Conservation (phyloP, 768 basidiomycete genomes). For the Lentinula sp. region DNA sequence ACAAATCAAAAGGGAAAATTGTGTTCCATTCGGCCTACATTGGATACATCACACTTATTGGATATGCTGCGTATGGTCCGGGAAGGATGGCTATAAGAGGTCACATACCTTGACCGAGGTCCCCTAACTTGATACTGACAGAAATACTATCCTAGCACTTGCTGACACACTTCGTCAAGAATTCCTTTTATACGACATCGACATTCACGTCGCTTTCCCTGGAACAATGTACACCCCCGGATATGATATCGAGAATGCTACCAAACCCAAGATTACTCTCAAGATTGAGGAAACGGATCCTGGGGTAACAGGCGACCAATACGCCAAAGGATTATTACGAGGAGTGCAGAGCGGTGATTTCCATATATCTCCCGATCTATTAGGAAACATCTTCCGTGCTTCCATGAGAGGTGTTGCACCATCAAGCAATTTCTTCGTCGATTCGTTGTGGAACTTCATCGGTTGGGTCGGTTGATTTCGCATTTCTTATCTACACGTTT, state of each 20-base stretch:
- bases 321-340: slow-evolving; percentile 14
- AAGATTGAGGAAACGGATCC: slow-evolving; percentile 62
- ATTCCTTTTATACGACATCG: slow-evolving; percentile 68
- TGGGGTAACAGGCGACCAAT: not conserved
- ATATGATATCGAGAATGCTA: slow-evolving; percentile 39
- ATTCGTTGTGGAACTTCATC: slow-evolving; percentile 40
- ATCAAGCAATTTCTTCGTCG: slow-evolving; percentile 50
- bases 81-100: slow-evolving; percentile 85
- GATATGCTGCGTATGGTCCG: slow-evolving; percentile 76
- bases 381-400: slow-evolving; percentile 61
- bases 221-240: slow-evolving; percentile 77
- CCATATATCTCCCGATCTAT: slow-evolving; percentile 72
- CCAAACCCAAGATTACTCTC: slow-evolving; percentile 71
- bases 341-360: slow-evolving; percentile 68
- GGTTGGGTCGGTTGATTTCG: slow-evolving; percentile 33
- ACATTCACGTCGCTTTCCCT: slow-evolving; percentile 78
- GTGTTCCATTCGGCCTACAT: slow-evolving; percentile 72
- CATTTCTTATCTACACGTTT: not conserved
- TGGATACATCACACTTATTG: slow-evolving; percentile 70
- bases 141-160: slow-evolving; percentile 43
- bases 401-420: slow-evolving; percentile 62
- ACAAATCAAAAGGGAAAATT: slow-evolving; percentile 62
- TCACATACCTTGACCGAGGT: slow-evolving; percentile 19
- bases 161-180: slow-evolving; percentile 82
- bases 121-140: not conserved